Base-by-base conservation (phyloP, 2,329 filamentous ascomycete species). In the Daldinia eschscholtzii region DNA sequence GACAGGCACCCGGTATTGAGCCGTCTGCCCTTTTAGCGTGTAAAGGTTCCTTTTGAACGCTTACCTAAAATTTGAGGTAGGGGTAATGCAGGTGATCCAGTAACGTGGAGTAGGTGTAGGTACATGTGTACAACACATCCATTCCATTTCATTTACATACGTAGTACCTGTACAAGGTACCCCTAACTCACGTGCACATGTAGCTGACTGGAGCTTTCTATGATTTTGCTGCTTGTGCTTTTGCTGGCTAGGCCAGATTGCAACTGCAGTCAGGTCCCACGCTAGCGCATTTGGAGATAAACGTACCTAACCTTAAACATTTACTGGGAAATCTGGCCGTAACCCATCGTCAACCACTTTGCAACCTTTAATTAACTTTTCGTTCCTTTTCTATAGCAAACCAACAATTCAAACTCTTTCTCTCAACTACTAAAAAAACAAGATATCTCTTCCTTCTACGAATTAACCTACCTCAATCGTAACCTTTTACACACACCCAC, bases 281-380 rank as follows among this genome's bases (percentile, higher is more conserved):
- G 50, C 65, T 70, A 70, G 41, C 39, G 52, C 57, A 18, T 30
- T 37, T 62, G 56, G 57, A 61, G 50, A 65, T 58, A 37, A 37
- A 56, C 57, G 60, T 62, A 58, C 60, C 52, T n/a, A 23, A 23
- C 20, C 20, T 23, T 48, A 56, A 37, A 58, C 57, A 53, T 64
- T 65, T 64, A 60, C 64, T 10, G 37, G 68, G 69, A 71, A 70
- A 73, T 73, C 71, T 73, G 71, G 71, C 71, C 71, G 65, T 56
- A 68, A 63, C 60, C 15, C 30, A 37, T 55, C 52, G 33, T 35
- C 33, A 35, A 37, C 52, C 52, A 37, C 52, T 35, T 55, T 56
- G 3, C 60, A 44, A 15, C 50, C 50, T 48, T 57, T 53, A 63
- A 33, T 37, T 42, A 28, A 28, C 50, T 28, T 56, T 28, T 37